phyloP scores from a whole-genome alignment of 106 monocot species.

The Phalaenopsis aphrodite region DNA sequence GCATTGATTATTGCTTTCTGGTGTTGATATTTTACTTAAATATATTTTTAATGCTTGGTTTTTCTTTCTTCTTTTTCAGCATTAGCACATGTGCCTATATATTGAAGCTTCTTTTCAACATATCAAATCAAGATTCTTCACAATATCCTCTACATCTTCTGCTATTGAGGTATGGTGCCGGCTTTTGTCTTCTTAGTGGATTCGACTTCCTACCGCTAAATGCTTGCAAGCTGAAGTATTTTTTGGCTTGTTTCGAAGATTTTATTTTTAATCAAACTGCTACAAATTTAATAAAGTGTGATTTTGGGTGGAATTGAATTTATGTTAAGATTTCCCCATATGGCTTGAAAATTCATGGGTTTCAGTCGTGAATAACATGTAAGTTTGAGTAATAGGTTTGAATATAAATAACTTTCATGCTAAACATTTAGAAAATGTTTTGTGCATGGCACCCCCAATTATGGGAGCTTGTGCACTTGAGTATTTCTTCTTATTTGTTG shows the following conservation, averaged over 20 bases:
- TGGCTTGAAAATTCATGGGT: no score
- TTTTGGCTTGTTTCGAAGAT: neutral
- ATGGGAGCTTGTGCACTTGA: no score
- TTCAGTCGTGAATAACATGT: no score
- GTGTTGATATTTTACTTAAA: neutral
- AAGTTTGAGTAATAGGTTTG: no score
- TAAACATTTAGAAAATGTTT: no score
- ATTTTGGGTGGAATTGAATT: no score
- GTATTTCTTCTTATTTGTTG: no score
- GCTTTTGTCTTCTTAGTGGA: neutral
- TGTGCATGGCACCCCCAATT: no score
- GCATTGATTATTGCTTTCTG: neutral
- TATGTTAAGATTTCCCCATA: no score
- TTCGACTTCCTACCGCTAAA: neutral
- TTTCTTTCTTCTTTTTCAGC: constrained; percentile 26
- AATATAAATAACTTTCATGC: no score
- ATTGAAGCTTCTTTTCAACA: constrained; percentile 28
- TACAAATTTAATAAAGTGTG: no score
- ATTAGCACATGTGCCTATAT: constrained; percentile 61
- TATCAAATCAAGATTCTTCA: constrained; percentile 22
- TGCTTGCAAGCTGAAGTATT: neutral
- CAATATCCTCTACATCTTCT: constrained; percentile 37
- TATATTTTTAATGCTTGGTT: neutral
- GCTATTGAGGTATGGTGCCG: constrained; percentile 37
- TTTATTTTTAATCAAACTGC: no score